phyloP scores from a whole-genome alignment of 192 early-diverging fungal genomes.

The Ramicandelaber brevisporus region DNA sequence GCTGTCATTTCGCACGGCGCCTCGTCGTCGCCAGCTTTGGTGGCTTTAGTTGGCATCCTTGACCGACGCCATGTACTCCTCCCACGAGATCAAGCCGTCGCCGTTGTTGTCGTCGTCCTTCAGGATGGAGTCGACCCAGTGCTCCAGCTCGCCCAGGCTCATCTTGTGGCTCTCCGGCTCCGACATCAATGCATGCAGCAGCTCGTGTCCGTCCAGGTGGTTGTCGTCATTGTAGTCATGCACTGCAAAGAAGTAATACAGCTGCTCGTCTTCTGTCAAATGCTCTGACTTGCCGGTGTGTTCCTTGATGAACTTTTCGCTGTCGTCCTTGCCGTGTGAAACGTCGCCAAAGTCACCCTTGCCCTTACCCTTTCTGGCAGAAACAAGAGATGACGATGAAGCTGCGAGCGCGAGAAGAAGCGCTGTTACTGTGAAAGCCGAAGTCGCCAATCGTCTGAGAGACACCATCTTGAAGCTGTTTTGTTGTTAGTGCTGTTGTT shows the following conservation, averaged over 20 bases:
- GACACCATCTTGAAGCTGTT: too few species aligned
- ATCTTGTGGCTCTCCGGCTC: constrained; percentile 14
- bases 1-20: too few species aligned
- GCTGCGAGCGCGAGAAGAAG: too few species aligned
- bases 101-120: constrained; percentile 47
- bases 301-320: constrained; percentile 6
- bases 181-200: constrained; percentile 26
- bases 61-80: constrained; percentile 22
- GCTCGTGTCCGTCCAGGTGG: constrained; percentile 51
- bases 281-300: constrained; percentile 15
- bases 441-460: too few species aligned
- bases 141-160: constrained; percentile 19
- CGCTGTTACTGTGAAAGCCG: too few species aligned
- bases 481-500: too few species aligned
- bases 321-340: too few species aligned
- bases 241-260: constrained; percentile 40
- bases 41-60: too few species aligned
- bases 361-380: too few species aligned
- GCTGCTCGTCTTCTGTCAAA: constrained; percentile 24
- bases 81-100: constrained; percentile 31
- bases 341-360: too few species aligned
- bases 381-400: too few species aligned
- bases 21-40: too few species aligned
- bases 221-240: constrained; percentile 49
- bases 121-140: constrained; percentile 47